Evolutionary conservation across 2,329 filamentous ascomycete genomes (phyloP).

Genomic region (Trichophyton verrucosum): DNA sequence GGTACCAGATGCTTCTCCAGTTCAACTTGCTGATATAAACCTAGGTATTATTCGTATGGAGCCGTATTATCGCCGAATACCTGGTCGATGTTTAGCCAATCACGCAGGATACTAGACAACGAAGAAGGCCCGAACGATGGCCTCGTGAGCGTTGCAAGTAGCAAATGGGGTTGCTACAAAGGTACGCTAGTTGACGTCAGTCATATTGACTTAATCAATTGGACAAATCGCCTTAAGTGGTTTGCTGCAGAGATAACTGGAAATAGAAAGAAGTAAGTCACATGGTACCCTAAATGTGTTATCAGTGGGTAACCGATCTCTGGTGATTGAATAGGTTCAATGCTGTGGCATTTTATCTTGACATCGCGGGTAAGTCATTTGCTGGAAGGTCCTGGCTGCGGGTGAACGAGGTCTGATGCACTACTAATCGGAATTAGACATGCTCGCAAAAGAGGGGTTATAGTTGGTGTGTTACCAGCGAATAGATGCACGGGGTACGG

Average conservation of each 20-base stretch:
- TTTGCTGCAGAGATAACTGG: constrained; percentile 45
- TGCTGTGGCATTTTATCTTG: constrained; percentile 51
- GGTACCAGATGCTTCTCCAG: neutral
- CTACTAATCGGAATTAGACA: constrained; percentile 32
- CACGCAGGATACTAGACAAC: constrained; percentile 42
- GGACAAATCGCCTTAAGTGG: constrained; percentile 51
- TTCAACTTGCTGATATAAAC: constrained; percentile 6
- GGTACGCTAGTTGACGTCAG: constrained; percentile 52
- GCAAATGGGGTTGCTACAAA: constrained; percentile 51
- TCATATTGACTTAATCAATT: constrained; percentile 54
- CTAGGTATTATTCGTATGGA: constrained; percentile 51
- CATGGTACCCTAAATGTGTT: neutral
- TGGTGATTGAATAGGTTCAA: constrained; percentile 42
- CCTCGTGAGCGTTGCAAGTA: constrained; percentile 47
- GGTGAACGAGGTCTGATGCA: neutral
- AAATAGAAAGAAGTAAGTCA: constrained; percentile 38
- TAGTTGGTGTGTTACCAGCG: constrained; percentile 10
- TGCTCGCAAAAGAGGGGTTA: constrained; percentile 56
- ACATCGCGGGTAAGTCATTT: constrained; percentile 46
- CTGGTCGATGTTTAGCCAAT: constrained; percentile 46
- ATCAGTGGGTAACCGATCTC: constrained; percentile 4
- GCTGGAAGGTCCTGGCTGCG: constrained; percentile 7
- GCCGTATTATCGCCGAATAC: constrained; percentile 44
- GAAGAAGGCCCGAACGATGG: constrained; percentile 51
- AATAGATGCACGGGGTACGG: neutral